Percentiles rank a stretch among this genome's conserved stretches.
Conservation (phyloP, 208 protist genomes). For the Polymyxa betae region DNA sequence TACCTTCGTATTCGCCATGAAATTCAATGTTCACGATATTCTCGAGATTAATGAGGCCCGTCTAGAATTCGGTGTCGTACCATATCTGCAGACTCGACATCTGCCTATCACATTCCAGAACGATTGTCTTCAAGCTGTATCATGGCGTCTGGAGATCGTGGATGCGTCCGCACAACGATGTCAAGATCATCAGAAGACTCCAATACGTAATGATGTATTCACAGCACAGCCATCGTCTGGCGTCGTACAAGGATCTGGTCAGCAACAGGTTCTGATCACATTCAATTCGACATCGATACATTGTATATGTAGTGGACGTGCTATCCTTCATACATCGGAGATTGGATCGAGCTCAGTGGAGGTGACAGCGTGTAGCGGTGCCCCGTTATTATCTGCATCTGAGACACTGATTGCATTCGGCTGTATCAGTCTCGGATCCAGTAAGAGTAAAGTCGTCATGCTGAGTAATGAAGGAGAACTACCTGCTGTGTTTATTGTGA, state of each 20-base stretch:
- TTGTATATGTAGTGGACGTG: not conserved
- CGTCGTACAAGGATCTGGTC: not conserved
- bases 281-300: not conserved
- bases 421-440: constrained; percentile 6
- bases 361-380: not conserved
- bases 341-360: not conserved
- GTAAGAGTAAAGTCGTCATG: constrained; percentile 17
- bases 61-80: constrained; percentile 16
- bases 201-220: constrained; percentile 25
- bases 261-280: not conserved
- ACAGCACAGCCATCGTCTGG: not conserved
- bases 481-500: not conserved
- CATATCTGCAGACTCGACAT: not conserved
- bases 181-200: not conserved
- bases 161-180: not conserved
- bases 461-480: constrained; percentile 26
- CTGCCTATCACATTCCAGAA: constrained; percentile 26
- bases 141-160: not conserved
- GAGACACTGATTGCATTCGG: not conserved
- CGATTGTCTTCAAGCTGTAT: constrained; percentile 17
- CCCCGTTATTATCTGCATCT: not conserved
- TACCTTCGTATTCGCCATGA: not conserved
- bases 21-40: constrained; percentile 48
- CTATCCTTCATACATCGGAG: constrained; percentile 20
- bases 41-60: not conserved